Evolutionary conservation across 2,329 filamentous ascomycete species (phyloP), one percentile per base, ranked within the genome.

Genomic region (Venturia nashicola): DNA sequence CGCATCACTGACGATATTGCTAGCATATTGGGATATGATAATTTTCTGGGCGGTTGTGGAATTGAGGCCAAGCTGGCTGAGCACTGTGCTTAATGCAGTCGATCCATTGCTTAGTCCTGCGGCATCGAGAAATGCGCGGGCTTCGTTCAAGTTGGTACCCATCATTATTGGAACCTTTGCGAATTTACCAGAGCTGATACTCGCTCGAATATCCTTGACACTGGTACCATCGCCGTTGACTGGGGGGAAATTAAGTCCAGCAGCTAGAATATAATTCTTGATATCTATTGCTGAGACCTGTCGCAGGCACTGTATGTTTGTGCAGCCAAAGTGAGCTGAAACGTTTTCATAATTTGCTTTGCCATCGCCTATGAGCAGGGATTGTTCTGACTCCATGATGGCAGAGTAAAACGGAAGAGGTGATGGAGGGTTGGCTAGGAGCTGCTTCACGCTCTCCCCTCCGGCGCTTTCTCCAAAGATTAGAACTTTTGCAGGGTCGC

Each of bases 401-500:
- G 72, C 73, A 18, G 67, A 72, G 23, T 71, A 69, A 67, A 74
- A 74, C 3, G 72, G 72, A 8, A 70, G 72, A 1, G 46, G 68
- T 40, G 66, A 68, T 40, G 68, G 65, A 62, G 65, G 72, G 27
- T 68, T 71, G 3, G 72, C 73, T 16, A 74, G 66, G 1, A 74
- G 67, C 1, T 71, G 67, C 64, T 74, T 72, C 36, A 73, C 40
- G 18, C 68, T 70, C 62, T 70, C 71, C 3, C 68, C 69, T 18
- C 73, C 73, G 14, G 73, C 72, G 20, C 16, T 20, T 51, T 65
- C 63, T 14, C 63, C 63, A 46, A 65, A 65, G 5, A 64, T 69
- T 7, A 72, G 74, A 42, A 76, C 73, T 55, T 73, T 73, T 16
- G 67, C 59, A 2, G 73, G 72, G n/a, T 72, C 72, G n/a, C 74